Evolutionary conservation across 1,139 yeast genomes (phyloP).

Genomic region (Suhomyces taliae): DNA sequence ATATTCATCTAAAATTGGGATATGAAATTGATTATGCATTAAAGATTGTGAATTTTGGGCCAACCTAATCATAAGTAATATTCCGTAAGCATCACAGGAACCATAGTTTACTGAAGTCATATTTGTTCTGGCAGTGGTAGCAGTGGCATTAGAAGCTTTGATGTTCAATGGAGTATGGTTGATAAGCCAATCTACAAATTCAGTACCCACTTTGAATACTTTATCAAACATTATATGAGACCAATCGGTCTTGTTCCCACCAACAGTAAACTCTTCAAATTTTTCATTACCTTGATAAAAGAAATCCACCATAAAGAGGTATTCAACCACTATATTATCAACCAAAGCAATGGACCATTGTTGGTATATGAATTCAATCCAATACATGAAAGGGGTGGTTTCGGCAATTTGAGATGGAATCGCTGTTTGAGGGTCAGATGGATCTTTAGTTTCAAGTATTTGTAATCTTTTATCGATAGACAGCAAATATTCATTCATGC

Average conservation of each 20-base stretch:
- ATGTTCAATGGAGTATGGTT: constrained; percentile 20
- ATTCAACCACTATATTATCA: constrained; percentile 80
- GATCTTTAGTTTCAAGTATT: constrained; percentile 32
- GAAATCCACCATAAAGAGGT: constrained; percentile 69
- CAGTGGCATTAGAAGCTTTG: constrained; percentile 18
- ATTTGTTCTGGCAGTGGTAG: constrained; percentile 20
- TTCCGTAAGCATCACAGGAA: constrained; percentile 73
- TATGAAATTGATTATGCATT: constrained; percentile 59
- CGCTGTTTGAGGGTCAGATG: constrained; percentile 54
- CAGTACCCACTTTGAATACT: constrained; percentile 44
- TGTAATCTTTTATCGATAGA: constrained; percentile 58
- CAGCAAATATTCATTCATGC: constrained; percentile 49
- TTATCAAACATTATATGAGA: constrained; percentile 53
- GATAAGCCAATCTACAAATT: constrained; percentile 41
- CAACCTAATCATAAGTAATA: constrained; percentile 73
- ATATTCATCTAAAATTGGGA: constrained; percentile 76
- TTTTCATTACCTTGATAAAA: constrained; percentile 55
- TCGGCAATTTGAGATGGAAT: constrained; percentile 88
- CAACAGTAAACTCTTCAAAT: constrained; percentile 18
- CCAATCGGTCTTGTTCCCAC: constrained; percentile 43
- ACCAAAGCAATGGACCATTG: constrained; percentile 72
- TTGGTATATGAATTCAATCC: constrained; percentile 72
- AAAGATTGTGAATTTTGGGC: constrained; percentile 64
- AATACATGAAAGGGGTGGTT: constrained; percentile 61
- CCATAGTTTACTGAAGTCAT: constrained; percentile 21